A percentile compares a stretch with the other conserved stretches of the same genome.
phyloP scores from a whole-genome alignment of 1,139 yeast genomes.

The Candida tetrigidarum region DNA sequence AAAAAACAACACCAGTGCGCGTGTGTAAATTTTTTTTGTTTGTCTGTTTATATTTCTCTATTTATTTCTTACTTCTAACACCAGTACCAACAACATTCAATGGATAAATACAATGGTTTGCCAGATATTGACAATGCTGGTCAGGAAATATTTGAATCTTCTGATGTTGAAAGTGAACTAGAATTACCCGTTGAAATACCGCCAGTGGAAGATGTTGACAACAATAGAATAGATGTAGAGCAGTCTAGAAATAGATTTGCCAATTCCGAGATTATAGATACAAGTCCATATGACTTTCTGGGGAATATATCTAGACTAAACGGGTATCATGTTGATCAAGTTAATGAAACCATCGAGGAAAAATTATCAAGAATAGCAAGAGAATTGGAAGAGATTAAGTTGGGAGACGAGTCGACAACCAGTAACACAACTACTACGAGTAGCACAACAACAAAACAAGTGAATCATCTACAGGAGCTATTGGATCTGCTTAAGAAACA shows the following conservation, averaged over 20 bases:
- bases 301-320: slow-evolving; percentile 31
- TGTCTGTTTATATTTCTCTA: not conserved
- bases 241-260: slow-evolving; percentile 26
- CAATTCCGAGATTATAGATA: slow-evolving; percentile 20
- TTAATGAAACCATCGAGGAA: slow-evolving; percentile 45
- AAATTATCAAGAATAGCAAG: slow-evolving; percentile 47
- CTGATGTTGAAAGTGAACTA: slow-evolving; percentile 47
- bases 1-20: not conserved
- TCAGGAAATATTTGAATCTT: slow-evolving; percentile 52
- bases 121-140: slow-evolving; percentile 34
- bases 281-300: slow-evolving; percentile 38
- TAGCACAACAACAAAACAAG: slow-evolving; percentile 4
- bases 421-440: too few relatives aligned
- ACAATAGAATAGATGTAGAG: slow-evolving; percentile 23
- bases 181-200: not conserved
- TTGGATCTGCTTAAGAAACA: slow-evolving; percentile 7
- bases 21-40: not conserved
- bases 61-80: not conserved
- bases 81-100: slow-evolving; percentile 2
- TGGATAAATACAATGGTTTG: slow-evolving; percentile 26
- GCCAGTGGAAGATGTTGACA: slow-evolving; percentile 17
- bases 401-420: slow-evolving; percentile 5
- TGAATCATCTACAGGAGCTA: slow-evolving; percentile 14
- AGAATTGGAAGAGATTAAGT: slow-evolving; percentile 46
- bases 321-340: slow-evolving; percentile 30